Percentiles rank a stretch among this genome's conserved stretches.
phyloP scores from a whole-genome alignment of 805 yeast genomes.

The Candida andamanensis region DNA sequence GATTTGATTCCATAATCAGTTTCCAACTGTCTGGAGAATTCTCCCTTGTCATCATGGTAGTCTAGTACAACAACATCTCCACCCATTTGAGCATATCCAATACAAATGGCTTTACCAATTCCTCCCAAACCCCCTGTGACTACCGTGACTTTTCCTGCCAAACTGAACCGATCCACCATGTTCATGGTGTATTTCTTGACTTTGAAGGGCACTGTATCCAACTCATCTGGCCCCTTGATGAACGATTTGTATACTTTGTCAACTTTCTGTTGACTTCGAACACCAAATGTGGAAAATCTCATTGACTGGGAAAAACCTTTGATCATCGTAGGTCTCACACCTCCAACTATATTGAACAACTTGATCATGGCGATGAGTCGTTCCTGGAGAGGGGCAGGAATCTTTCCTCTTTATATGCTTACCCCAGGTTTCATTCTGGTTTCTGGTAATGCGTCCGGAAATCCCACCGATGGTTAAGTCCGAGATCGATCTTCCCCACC shows the following conservation, averaged over 20 bases:
- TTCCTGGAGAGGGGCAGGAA: not conserved
- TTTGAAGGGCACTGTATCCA: slow-evolving; percentile 9
- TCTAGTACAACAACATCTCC: slow-evolving; percentile 23
- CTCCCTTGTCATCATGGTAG: slow-evolving; percentile 16
- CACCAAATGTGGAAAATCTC: too few relatives aligned
- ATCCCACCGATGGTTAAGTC: slow-evolving; percentile 5
- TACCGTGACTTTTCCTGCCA: slow-evolving; percentile 21
- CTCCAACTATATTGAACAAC: too few relatives aligned
- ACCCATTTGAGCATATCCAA: slow-evolving; percentile 24
- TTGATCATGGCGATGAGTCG: not conserved
- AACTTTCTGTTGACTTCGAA: too few relatives aligned
- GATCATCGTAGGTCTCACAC: too few relatives aligned
- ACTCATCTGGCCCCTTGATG: slow-evolving; percentile 12
- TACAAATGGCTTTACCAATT: slow-evolving; percentile 25
- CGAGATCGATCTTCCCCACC: too few relatives aligned
- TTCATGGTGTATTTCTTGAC: slow-evolving; percentile 6
- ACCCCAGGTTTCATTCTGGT: slow-evolving; percentile 7
- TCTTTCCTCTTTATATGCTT: too few relatives aligned
- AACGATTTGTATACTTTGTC: slow-evolving; percentile 9
- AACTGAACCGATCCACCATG: slow-evolving; percentile 12
- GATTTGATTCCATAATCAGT: slow-evolving; percentile 21
- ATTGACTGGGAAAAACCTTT: too few relatives aligned
- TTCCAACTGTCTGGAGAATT: slow-evolving; percentile 16
- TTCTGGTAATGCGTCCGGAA: too few relatives aligned
- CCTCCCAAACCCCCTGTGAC: slow-evolving; percentile 29